Base-by-base conservation (phyloP, 2,329 filamentous ascomycete genomes). In the Cryoendolithus antarcticus region DNA sequence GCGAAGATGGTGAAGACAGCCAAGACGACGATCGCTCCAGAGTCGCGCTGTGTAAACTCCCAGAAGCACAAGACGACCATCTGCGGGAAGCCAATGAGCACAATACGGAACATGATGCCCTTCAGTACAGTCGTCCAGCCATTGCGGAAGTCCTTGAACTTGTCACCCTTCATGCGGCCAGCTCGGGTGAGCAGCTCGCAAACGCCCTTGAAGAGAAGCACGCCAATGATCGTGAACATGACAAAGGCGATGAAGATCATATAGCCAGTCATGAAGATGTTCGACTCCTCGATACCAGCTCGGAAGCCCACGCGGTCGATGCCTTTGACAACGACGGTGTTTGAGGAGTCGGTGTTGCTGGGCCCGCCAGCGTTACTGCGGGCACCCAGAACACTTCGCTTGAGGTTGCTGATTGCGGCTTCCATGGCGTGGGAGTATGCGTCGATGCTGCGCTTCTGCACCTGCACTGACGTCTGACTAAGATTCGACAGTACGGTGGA, bases 81-180 rank as follows among this genome's bases (percentile, higher is more conserved):
- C 57, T 93, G 84, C 12, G 89, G 86, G 65, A 86, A 94, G 46
- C 86, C 86, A 53, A 95, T 91, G 30, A 95, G 72, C 32, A 88
- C 72, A 54, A 93, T 72, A 48, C 89, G 82, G 74, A 91, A 95
- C 48, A 95, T 71, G 50, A 95, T 93, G 41, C 89, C 89, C 69
- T 93, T 93, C 54, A 94, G 73, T 5, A 95, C 82, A 9, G 86
- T 88, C 47, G 80, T 78, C 89, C 89, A 95, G 50, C 86, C 86
- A 53, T 91, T 89, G 47, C 89, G 81, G 74, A 96, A 95, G 52
- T 95, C 88, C 50, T 81, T 70, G 62, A 95, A 95, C 53, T 84
- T 86, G 57, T 94, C 82, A 40, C 70, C 69, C 64, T 85, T 82
- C 69, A 94, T 86, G 71, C 76, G 82, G 52, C 77, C 77, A 45